Base-by-base conservation (phyloP, 495 filamentous ascomycete genomes). In the Penicillium cosmopolitanum region DNA sequence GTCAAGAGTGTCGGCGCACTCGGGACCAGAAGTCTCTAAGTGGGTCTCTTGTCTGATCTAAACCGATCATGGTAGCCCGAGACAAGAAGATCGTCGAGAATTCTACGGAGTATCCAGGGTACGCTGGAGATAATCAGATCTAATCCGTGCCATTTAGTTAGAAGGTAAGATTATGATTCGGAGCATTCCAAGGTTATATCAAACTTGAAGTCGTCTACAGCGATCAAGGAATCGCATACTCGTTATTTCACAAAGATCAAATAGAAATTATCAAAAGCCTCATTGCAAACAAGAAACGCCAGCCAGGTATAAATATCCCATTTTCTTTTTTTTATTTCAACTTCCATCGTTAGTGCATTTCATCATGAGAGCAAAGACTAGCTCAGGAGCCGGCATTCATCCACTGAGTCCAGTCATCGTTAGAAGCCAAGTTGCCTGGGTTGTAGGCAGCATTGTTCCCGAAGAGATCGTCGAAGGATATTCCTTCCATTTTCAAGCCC, bases 331-430 rank as follows among this genome's bases (percentile, higher is more conserved):
- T 47, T 52, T 43, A 51, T 60, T 57, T 63, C 55, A 48, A 38
- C 52, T 57, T 58, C 56, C 50, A 57, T 62, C 65, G 58, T 65
- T 46, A 62, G 50, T 62, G 62, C 65, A 66, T 70, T 48, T 68
- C 57, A 43, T 70, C 65, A 52, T 68, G 55, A 51, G 59, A 23
- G 40, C 58, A 53, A 21, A 48, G 13, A 34, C 28, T n/a, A 40
- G 8, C 2, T 60, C 48, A 68, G 16, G 51, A 52, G 12, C 51
- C 58, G 5, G 58, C 55, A 58, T 73, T 78, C 76, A 78, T 75
- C 75, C 76, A 80, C 51, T 77, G 74, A 21, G 65, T 66, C 76
- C 75, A 80, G 5, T 80, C 77, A 36, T 80, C 77, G 35, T 68
- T 75, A 21, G 63, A 33, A 16, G 57, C 54, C 50, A 58, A 59